Evolutionary conservation across 371 early-diverging fungal genomes (phyloP), one percentile per base, ranked within the genome.

Genomic region (Furculomyces boomerangus): DNA sequence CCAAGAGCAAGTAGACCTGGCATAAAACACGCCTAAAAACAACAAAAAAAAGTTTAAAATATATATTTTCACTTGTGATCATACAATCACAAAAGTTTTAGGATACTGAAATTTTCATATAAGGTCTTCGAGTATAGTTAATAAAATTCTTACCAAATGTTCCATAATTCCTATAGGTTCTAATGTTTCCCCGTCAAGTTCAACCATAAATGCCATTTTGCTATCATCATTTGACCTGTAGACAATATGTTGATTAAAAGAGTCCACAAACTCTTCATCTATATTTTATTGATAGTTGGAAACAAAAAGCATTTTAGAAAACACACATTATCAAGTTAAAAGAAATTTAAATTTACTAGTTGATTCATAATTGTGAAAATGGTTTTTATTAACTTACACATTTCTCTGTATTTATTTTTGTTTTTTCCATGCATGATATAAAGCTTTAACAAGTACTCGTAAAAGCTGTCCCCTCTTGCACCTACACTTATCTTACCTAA

Each of bases 361-460:
- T 43, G 7, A 22, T n/a, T 5, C 10, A n/a, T 20, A 13, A 20
- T n/a, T 16, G 22, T 43, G 5, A 13, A 43, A 13, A 20, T 43
- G 5, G 22, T 43, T 13, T 43, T 5, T 20, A 22, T 8, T 20
- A n/a, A 5, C 10, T 43, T 78, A 57, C 83, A 93, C 74, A 77
- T 78, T 10, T 73, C 68, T 28, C 73, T 76, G 67, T 81, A 87
- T 24, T 73, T 63, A 2, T 68, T 52, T 43, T 86, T 82, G 18
- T 73, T 67, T 46, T 74, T 67, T 52, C 74, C 71, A 0, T 86
- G 81, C 58, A 84, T 78, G 3, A 94, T 65, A 48, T 80, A 90
- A 57, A 86, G 87, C 65, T 94, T 94, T 29, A 84, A 73, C 45
- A 89, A 67, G 60, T 94, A 94, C 72, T 94, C 93, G 72, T 93